phyloP scores from a whole-genome alignment of 371 early-diverging fungal species.

The Phascolomyces articulosus region DNA sequence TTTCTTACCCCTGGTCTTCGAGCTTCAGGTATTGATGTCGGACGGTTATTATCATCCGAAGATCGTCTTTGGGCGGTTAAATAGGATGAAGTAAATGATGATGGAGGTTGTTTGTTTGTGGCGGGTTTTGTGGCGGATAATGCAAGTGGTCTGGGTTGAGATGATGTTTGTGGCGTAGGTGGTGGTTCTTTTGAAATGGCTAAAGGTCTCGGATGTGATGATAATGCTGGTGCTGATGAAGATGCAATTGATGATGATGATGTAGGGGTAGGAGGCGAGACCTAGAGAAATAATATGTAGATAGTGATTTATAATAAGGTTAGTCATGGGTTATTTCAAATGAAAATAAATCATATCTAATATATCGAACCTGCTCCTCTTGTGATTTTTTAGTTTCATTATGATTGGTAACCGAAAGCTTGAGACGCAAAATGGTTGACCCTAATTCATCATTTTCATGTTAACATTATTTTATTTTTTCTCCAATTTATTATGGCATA shows the following conservation, averaged over 20 bases:
- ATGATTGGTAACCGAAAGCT: conserved; percentile 9
- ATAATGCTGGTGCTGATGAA: background rate
- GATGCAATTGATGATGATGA: conserved; percentile 1
- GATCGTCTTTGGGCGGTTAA: conserved; percentile 8
- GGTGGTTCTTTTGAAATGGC: conserved; percentile 8
- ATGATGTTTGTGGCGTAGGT: background rate
- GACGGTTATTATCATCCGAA: conserved; percentile 4
- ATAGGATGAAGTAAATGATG: background rate
- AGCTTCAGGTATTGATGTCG: conserved; percentile 16
- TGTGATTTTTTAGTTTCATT: conserved; percentile 1
- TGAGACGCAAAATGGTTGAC: conserved; percentile 11
- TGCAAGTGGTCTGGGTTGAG: conserved; percentile 3
- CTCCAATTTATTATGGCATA: background rate
- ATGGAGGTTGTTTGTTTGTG: background rate
- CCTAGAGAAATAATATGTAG: background rate
- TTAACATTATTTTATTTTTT: background rate
- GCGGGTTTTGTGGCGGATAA: conserved; percentile 6
- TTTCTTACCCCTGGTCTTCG: conserved; percentile 6
- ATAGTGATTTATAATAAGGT: background rate
- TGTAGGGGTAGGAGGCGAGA: background rate
- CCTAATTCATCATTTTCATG: too few species aligned
- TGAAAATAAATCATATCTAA: too few species aligned
- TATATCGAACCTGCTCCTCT: conserved; percentile 1
- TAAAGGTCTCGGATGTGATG: background rate
- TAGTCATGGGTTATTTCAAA: too few species aligned